phyloP scores from a whole-genome alignment of 441 rosid species.

The Hura crepitans region DNA sequence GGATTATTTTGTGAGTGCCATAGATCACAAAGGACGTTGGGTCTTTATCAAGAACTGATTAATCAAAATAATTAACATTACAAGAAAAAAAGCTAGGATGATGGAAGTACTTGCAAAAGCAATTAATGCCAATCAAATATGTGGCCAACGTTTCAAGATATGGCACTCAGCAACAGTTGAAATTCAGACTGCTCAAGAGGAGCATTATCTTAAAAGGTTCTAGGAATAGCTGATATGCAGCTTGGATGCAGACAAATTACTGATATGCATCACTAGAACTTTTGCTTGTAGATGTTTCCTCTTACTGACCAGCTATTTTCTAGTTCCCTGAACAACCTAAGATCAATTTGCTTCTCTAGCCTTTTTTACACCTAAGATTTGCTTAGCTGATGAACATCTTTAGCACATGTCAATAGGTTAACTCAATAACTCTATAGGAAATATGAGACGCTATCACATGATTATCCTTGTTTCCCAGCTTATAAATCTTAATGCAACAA shows the following conservation, averaged over 20 bases:
- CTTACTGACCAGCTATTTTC: neutral
- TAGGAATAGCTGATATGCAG: neutral
- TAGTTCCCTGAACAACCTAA: too few species aligned
- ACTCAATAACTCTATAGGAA: too few species aligned
- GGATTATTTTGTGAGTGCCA: constrained; percentile 7
- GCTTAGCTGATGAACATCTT: too few species aligned
- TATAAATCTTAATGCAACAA: neutral
- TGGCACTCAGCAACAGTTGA: neutral
- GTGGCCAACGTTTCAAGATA: neutral
- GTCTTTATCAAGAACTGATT: constrained; percentile 6
- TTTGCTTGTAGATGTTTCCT: neutral
- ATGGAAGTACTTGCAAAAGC: neutral
- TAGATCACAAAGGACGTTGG: constrained; percentile 6
- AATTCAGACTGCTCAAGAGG: neutral
- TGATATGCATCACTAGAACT: neutral
- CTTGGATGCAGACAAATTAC: neutral
- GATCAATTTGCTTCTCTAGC: too few species aligned
- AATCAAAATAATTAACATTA: neutral
- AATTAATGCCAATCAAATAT: neutral
- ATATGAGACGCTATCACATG: neutral
- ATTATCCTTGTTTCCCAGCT: neutral
- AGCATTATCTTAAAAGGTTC: neutral
- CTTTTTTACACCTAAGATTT: too few species aligned
- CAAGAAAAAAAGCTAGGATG: neutral
- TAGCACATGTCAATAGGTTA: too few species aligned